These are phyloP conservation scores for Lachancea quebecensis DNA, from an alignment of 805 yeast genomes.

Conservation along the genomic window DNA sequence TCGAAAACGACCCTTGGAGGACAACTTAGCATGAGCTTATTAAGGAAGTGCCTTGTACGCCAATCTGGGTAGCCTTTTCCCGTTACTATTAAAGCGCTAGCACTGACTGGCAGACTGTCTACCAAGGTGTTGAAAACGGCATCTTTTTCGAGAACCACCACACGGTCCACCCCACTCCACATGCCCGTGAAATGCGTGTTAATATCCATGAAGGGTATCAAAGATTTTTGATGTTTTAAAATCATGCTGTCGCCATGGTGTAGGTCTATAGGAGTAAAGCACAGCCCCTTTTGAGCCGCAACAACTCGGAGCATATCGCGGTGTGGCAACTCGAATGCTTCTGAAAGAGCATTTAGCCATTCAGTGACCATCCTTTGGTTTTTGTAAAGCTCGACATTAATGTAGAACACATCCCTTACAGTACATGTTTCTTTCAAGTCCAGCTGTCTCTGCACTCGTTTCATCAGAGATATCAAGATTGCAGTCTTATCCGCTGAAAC, in stretches of 20 bases:
- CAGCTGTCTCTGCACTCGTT: slow-evolving; percentile 9
- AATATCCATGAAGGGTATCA: slow-evolving; percentile 38
- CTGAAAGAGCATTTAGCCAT: slow-evolving; percentile 35
- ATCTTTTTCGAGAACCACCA: slow-evolving; percentile 49
- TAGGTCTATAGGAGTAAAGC: slow-evolving; percentile 6
- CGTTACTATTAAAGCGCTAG: slow-evolving; percentile 37
- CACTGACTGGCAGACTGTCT: slow-evolving; percentile 1
- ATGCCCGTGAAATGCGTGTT: not conserved
- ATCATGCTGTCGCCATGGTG: not conserved
- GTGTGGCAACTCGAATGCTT: slow-evolving; percentile 37
- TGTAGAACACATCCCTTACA: slow-evolving; percentile 53
- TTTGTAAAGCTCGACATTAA: slow-evolving; percentile 47
- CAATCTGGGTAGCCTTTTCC: slow-evolving; percentile 70
- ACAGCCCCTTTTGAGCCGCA: slow-evolving; percentile 57
- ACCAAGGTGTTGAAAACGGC: slow-evolving; percentile 38
- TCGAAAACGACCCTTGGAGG: slow-evolving; percentile 31
- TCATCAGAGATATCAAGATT: slow-evolving; percentile 15
- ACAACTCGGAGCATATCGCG: slow-evolving; percentile 28
- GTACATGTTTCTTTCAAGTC: slow-evolving; percentile 14
- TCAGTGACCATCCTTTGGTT: slow-evolving; percentile 40
- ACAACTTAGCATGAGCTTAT: slow-evolving; percentile 17
- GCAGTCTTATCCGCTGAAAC: slow-evolving; percentile 10
- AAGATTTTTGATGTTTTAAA: not conserved
- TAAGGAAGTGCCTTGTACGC: slow-evolving; percentile 42
- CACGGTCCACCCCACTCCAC: slow-evolving; percentile 1